Percentiles rank a stretch among this genome's conserved stretches.
Conservation (phyloP, 208 protist genomes). For the Trypanosoma mega region DNA sequence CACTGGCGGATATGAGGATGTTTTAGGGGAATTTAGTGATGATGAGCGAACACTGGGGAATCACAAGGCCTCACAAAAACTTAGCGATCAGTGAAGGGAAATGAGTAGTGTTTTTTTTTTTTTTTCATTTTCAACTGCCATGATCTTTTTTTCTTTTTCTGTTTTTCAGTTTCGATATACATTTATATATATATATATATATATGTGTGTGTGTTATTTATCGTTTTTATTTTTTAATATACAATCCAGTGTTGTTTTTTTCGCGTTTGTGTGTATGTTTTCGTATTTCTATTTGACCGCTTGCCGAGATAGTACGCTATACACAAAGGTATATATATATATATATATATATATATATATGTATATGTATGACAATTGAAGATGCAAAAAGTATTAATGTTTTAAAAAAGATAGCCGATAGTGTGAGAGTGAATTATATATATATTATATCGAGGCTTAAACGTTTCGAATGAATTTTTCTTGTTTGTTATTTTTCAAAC, state of each 20-base stretch:
- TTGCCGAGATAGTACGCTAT: too few relatives aligned
- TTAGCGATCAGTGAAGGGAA: background rate
- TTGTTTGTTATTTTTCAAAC: too few relatives aligned
- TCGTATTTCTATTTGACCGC: too few relatives aligned
- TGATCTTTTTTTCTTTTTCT: conserved; percentile 20
- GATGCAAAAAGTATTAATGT: too few relatives aligned
- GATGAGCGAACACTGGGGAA: background rate
- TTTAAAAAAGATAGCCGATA: too few relatives aligned
- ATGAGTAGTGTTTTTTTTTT: conserved; percentile 13
- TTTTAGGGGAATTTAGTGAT: background rate
- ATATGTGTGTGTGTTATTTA: conserved; percentile 9
- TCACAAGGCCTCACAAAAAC: background rate
- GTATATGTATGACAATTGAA: too few relatives aligned
- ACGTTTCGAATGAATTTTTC: too few relatives aligned
- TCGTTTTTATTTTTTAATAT: background rate
- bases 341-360: too few relatives aligned
- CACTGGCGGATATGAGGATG: background rate
- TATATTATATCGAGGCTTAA: too few relatives aligned
- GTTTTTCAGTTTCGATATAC: background rate
- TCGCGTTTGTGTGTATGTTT: too few relatives aligned
- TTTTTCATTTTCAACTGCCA: conserved; percentile 8
- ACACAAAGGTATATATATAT: too few relatives aligned
- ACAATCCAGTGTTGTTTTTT: background rate
- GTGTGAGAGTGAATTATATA: too few relatives aligned
- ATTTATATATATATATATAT: background rate